phyloP scores from a whole-genome alignment of 2,329 filamentous ascomycete species.

The Stachybotrys chlorohalonatus region DNA sequence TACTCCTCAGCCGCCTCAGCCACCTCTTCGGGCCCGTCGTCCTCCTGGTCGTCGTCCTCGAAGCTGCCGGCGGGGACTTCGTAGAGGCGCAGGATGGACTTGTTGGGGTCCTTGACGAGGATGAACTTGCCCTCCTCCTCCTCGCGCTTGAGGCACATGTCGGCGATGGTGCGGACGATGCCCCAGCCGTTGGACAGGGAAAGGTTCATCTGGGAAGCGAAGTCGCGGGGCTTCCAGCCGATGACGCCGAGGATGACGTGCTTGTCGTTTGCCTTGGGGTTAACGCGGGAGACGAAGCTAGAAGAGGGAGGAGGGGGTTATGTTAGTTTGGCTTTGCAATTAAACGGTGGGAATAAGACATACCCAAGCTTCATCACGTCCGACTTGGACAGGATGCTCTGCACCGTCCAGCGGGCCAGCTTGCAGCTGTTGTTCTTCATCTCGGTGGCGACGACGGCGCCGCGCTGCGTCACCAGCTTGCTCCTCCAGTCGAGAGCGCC shows the following conservation, averaged over 20 bases:
- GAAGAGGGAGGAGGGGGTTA: not conserved
- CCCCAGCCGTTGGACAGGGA: slow-evolving; percentile 97
- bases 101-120: slow-evolving; percentile 87
- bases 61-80: slow-evolving; percentile 81
- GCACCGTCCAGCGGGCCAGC: slow-evolving; percentile 93
- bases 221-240: slow-evolving; percentile 96
- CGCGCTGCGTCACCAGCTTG: slow-evolving; percentile 88
- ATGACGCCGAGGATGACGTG: slow-evolving; percentile 94
- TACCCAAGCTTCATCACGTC: slow-evolving; percentile 98
- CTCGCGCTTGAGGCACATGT: slow-evolving; percentile 75
- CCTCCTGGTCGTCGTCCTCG: slow-evolving; percentile 79
- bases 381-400: slow-evolving; percentile 94
- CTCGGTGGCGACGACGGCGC: slow-evolving; percentile 95
- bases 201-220: slow-evolving; percentile 95
- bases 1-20: slow-evolving; percentile 28
- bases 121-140: slow-evolving; percentile 70
- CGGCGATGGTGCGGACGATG: slow-evolving; percentile 94
- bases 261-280: slow-evolving; percentile 85
- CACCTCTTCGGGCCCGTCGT: slow-evolving; percentile 41
- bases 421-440: slow-evolving; percentile 99
- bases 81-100: slow-evolving; percentile 87
- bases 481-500: slow-evolving; percentile 94
- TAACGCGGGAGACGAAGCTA: slow-evolving; percentile 90
- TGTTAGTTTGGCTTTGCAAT: too few relatives aligned
- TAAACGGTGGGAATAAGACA: slow-evolving; percentile 19